Base-by-base conservation (phyloP, 1,139 yeast species). In the Scheffersomyces segobiensis region DNA sequence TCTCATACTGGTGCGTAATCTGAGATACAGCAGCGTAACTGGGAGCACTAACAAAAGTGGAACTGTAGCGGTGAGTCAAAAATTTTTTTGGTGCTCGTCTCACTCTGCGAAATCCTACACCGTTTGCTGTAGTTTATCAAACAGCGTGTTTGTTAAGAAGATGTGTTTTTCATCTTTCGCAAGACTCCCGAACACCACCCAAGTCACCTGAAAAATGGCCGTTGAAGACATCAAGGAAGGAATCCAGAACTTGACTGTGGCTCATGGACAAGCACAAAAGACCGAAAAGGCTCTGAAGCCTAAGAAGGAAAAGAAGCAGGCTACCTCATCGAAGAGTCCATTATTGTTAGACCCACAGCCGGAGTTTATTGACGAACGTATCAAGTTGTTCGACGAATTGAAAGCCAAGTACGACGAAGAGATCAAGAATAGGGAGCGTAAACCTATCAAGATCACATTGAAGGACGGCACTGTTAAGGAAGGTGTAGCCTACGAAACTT, bases 401-500 rank as follows among this genome's bases (percentile, higher is more conserved):
- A 90, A 90, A 79, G 87, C 87, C 61, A 84, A 88, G 75, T 87
- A 89, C 71, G 93, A 92, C 67, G 95, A 84, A 6, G 87, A 84
- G 63, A 77, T 89, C 57, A 90, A 93, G 54, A 72, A 83, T 26
- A 84, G 85, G 77, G 86, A 78, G 63, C 78, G 84, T 62, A 65
- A 71, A 47, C 84, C 91, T 52, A 88, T 96, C 72, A 84, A 85
- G 66, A 84, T 95, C 72, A 91, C 97, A 53, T 82, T 95, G 74
- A 91, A 90, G 72, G 98, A 93, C 68, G 98, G 98, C 54, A 77
- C 89, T 54, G 77, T 85, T 58, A 88, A 89, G 72, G 88, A 84
- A 64, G 99, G 93, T 63, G 84, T 84, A 51, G 81, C 97, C 4
- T 96, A 88, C 87, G 97, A 93, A 73, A 93, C 99, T 56, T 80